Base-by-base conservation (phyloP, 1,139 yeast genomes). In the Yamadazyma epiphylla region DNA sequence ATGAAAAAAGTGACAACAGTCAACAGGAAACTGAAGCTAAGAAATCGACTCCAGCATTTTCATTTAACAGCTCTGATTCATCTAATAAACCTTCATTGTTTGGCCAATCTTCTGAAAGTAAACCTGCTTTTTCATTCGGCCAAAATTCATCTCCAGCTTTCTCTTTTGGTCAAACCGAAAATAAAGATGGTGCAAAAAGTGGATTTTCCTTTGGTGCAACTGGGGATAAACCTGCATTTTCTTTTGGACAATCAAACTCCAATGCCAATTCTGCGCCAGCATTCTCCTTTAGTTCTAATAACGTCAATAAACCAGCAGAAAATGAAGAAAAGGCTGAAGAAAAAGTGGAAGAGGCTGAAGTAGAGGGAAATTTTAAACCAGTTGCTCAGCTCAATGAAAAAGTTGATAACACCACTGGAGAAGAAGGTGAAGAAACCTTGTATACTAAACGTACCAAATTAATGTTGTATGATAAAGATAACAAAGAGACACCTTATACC, bases 371-470 rank as follows among this genome's bases (percentile, higher is more conserved):
- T 33, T 75, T 74, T 43, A 58, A 60, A 22, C 74, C 77, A 0
- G 58, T 70, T 17, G 74, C 69, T 4, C 59, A 65, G 29, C 54
- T 77, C 30, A 57, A 64, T 0, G 66, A 74, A 15, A 65, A 69
- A 36, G 60, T 73, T 10, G 74, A 74, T 12, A 39, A 45, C 13
- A 39, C 38, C 17, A 84, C 94, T 4, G 96, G 96, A 13, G 97
- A 91, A 59, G 96, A 89, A 58, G 70, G 77, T 35, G 97, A 91
- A 59, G 76, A 70, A 4, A 53, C 69, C 0, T 51, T 75, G 20
- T 84, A 71, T 46, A 74, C 80, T 22, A 81, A 83, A 48, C 73
- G 85, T 48, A 73, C 94, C 7, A 87, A 87, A 51, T 63, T 88
- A 26, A 78, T 80, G 74, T 64, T 78, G 33, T 75, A 75, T 32